Percentiles rank a stretch among this genome's conserved stretches.
phyloP scores from a whole-genome alignment of 2,329 filamentous ascomycete genomes.

The Kalmusia sp. region DNA sequence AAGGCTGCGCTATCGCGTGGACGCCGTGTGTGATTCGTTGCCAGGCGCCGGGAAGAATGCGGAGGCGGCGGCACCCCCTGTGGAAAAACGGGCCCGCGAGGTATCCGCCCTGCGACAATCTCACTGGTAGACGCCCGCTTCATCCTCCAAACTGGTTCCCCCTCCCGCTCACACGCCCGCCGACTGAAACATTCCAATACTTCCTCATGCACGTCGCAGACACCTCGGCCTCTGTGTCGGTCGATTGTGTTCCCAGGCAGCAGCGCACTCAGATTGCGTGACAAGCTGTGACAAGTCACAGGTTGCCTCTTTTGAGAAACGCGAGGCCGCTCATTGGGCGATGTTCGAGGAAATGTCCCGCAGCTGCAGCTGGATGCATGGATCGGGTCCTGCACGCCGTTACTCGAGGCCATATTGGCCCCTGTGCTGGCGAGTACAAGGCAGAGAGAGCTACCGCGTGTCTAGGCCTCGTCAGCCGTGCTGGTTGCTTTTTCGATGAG shows the following conservation, averaged over 20 bases:
- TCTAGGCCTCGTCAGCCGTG: slow-evolving; percentile 1
- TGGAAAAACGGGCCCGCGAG: slow-evolving; percentile 9
- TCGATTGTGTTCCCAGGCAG: slow-evolving; percentile 21
- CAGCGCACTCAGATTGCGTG: slow-evolving; percentile 15
- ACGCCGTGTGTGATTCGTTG: slow-evolving; percentile 22
- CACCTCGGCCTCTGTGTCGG: slow-evolving; percentile 1
- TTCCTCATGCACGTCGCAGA: neutral
- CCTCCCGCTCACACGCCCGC: neutral
- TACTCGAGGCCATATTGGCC: too few species aligned
- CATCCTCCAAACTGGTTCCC: neutral
- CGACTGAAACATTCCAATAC: slow-evolving; percentile 19
- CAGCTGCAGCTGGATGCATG: slow-evolving; percentile 4
- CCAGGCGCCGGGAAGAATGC: slow-evolving; percentile 17
- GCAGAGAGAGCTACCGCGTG: slow-evolving; percentile 1
- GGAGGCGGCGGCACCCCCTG: slow-evolving; percentile 17
- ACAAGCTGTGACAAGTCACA: slow-evolving; percentile 21
- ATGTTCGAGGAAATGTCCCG: slow-evolving; percentile 20
- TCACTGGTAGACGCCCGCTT: slow-evolving; percentile 11
- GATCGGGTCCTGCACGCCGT: neutral
- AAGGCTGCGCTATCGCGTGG: slow-evolving; percentile 17
- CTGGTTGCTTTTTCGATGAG: slow-evolving; percentile 4
- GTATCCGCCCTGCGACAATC: slow-evolving; percentile 11
- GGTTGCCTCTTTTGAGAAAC: slow-evolving; percentile 18
- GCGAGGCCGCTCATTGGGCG: slow-evolving; percentile 23
- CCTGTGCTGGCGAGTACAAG: slow-evolving; percentile 4